phyloP scores from a whole-genome alignment of 1,284 basidiomycete species.

The Cryptococcus sp. region DNA sequence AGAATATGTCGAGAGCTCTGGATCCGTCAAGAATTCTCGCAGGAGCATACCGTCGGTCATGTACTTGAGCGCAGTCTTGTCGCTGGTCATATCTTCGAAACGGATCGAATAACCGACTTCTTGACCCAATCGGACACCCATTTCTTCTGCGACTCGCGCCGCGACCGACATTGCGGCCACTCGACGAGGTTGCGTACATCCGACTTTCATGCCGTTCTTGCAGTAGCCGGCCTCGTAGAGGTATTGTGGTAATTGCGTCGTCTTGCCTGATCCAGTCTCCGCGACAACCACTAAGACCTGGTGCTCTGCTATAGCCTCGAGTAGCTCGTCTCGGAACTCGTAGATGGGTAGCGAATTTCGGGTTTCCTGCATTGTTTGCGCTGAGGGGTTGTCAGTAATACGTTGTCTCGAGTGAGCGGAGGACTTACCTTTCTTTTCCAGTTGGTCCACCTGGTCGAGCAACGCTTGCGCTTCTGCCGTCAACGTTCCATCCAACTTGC shows the following conservation, averaged over 20 bases:
- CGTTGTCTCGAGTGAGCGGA: not conserved
- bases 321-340: slow-evolving; percentile 77
- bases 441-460: slow-evolving; percentile 85
- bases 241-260: slow-evolving; percentile 97
- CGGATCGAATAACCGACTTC: slow-evolving; percentile 99
- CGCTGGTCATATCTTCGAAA: slow-evolving; percentile 98
- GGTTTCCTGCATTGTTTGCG: slow-evolving; percentile 83
- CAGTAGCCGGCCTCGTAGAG: slow-evolving; percentile 97
- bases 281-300: slow-evolving; percentile 91
- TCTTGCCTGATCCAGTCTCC: slow-evolving; percentile 96
- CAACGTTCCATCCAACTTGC: slow-evolving; percentile 72
- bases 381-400: slow-evolving; percentile 54
- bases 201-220: slow-evolving; percentile 81
- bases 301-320: slow-evolving; percentile 84
- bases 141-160: slow-evolving; percentile 96
- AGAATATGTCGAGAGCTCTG: slow-evolving; percentile 87
- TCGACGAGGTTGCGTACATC: slow-evolving; percentile 96
- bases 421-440: slow-evolving; percentile 78
- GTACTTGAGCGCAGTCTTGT: slow-evolving; percentile 95
- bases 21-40: slow-evolving; percentile 92
- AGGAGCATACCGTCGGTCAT: slow-evolving; percentile 99
- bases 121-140: slow-evolving; percentile 93
- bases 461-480: slow-evolving; percentile 84
- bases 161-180: slow-evolving; percentile 99
- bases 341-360: slow-evolving; percentile 90